Base-by-base conservation (phyloP, 2,329 filamentous ascomycete genomes). In the Aspergillus quadricinctus region DNA sequence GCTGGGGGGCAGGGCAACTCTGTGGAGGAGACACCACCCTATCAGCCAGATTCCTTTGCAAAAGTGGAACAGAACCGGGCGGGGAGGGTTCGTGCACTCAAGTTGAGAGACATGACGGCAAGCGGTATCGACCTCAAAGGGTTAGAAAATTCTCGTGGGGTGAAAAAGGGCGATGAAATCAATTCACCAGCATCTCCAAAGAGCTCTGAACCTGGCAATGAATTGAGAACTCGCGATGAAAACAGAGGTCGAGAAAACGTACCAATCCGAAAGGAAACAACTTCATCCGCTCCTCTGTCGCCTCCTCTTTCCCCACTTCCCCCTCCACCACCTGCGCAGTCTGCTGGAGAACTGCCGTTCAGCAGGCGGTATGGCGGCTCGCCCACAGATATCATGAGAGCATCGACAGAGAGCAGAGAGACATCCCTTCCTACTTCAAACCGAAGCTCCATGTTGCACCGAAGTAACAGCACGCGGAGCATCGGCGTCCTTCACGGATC, bases 271-370 rank as follows among this genome's bases (percentile, higher is more conserved):
- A 65, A 60, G 6, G 57, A 61, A 10, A 55, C 66, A 14, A 61
- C 64, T 1, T 63, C 69, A 8, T 63, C 60, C 14, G 59, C 66
- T 37, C 64, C 64, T 21, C 64, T 68, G 17, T 64, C 68, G 49
- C 66, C 68, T n/a, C 63, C 65, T 7, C 62, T 54, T 23, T 67
- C 66, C 21, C 61, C 66, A 29, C 63, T 66, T n/a, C 63, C 63
- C 19, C 60, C 61, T 14, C 57, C 61, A 31, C 65, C 64, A 21
- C 58, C 63, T 17, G 37, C 53, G 6, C 64, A 65, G 14, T 53
- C 55, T 2, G 31, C 56, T 8, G 52, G 56, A 27, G 53, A 54
- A 8, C 59, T 54, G 14, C 28, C 53, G 7, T 37, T 31, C 19
- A 49, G 52, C 28, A 60, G 58, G 19, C 65, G 60, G 9, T 63